These are phyloP conservation scores for Silene conica DNA, from an alignment of 148 eudicot genomes.

Conservation along the genomic window DNA sequence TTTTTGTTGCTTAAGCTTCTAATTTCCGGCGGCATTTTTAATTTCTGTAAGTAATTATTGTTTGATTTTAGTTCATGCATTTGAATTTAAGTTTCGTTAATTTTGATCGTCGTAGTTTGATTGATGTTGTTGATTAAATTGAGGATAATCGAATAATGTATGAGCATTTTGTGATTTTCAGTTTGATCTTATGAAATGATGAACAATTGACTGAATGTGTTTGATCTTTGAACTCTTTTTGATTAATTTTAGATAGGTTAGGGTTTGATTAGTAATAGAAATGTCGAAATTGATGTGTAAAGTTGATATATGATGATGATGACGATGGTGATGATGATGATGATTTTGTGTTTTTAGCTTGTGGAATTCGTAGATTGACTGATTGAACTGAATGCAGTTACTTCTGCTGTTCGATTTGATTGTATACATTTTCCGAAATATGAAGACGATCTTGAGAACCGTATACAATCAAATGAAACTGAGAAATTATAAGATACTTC, in stretches of 20 bases:
- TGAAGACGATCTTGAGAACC: no score
- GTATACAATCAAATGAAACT: no score
- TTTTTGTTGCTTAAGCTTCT: no score
- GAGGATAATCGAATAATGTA: constrained; percentile 1
- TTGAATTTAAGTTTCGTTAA: not conserved
- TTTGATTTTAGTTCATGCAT: not conserved
- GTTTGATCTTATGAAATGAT: not conserved
- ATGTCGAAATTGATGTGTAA: not conserved
- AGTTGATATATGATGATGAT: no score
- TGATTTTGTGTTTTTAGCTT: not conserved
- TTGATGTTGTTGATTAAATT: not conserved
- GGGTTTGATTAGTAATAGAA: not conserved
- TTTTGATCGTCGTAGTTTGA: not conserved
- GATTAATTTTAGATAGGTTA: not conserved
- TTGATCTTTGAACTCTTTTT: not conserved
- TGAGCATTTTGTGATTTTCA: not conserved
- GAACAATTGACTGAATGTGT: not conserved
- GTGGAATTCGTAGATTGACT: no score
- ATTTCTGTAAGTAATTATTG: constrained; percentile 20
- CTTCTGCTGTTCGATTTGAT: no score
- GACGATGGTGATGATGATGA: not conserved
- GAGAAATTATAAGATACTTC: no score
- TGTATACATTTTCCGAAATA: no score
- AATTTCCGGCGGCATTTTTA: not conserved
- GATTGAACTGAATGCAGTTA: no score